Evolutionary conservation across 176 grass and related monocot genomes (phyloP).

Genomic region (Avena atlantica): DNA sequence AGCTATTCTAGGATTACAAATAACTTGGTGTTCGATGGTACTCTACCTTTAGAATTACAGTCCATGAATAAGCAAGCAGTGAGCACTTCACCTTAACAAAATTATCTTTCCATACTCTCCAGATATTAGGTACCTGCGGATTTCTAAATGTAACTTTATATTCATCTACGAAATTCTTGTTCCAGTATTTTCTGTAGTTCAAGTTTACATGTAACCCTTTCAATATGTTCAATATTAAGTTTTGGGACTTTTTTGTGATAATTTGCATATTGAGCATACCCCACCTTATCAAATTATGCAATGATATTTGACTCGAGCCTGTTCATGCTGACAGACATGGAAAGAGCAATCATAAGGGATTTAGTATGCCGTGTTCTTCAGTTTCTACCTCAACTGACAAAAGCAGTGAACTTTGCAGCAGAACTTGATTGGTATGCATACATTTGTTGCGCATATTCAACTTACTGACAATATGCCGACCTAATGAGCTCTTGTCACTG

Average conservation of each 20-base stretch:
- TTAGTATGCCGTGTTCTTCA: conserved; percentile 80
- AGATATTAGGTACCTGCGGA: background rate
- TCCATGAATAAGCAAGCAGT: conserved; percentile 23
- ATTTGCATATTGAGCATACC: background rate
- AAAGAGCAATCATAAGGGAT: conserved; percentile 96
- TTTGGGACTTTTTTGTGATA: background rate
- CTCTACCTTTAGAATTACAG: conserved; percentile 2
- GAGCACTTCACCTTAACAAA: conserved; percentile 10
- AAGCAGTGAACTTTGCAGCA: conserved; percentile 92
- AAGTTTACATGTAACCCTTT: conserved; percentile 27
- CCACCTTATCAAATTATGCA: background rate
- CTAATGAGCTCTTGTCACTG: conserved; percentile 31
- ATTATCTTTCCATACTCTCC: conserved; percentile 9
- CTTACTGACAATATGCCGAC: background rate
- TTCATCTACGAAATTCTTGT: conserved; percentile 6
- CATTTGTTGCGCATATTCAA: conserved; percentile 25
- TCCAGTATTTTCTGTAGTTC: conserved; percentile 8
- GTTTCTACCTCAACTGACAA: conserved; percentile 80
- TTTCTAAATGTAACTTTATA: background rate
- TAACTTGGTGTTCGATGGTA: conserved; percentile 9
- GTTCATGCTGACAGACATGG: conserved; percentile 70
- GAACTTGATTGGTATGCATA: conserved; percentile 94
- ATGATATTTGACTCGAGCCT: conserved; percentile 23
- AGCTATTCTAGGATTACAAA: background rate
- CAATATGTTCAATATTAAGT: conserved; percentile 16